Evolutionary conservation across 768 basidiomycete genomes (phyloP), one percentile per base, ranked within the genome.

Genomic region (Coprinopsis strossmayeri): DNA sequence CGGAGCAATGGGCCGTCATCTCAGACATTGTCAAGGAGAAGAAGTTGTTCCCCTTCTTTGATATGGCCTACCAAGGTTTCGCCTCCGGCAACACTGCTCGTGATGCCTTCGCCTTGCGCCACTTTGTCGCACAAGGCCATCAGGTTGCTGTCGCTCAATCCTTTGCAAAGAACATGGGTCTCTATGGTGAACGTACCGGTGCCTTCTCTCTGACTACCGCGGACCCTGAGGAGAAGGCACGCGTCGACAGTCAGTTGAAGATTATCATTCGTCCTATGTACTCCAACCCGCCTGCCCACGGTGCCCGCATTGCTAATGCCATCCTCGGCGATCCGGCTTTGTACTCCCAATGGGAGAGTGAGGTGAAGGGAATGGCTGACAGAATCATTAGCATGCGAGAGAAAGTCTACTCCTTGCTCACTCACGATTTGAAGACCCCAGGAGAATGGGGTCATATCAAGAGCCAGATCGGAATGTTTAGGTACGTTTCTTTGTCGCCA

Each of bases 41-140:
- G 73, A 80, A 82, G 55, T 79, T 95, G 58, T 95, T 97, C 82
- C 89, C 95, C 45, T 92, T 97, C 82, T 97, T 98, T 66, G 96
- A 99, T 69, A 97, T 97, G 93, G 95, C 96, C 13, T 99, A 99
- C 74, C 92, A 96, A 69, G 96, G 96, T 45, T 99, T 99, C 65
- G 95, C 96, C 28, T 96, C 94, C 20, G 96, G 96, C 44, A 83
- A 84, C 45, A 92, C 91, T 55, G 65, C 83, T 55, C 83, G 82
- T 48, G 96, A 99, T 61, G 96, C 95, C 10, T 94, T 91, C 66
- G 92, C 95, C 26, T 82, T 97, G 50, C 88, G 95, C 55, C 82
- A 95, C 71, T 98, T 99, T 64, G 88, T 95, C 46, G 74, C 82
- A 17, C 74, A 91, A 64, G 90, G 91, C 20, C 93, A 96, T 70